A percentile compares a stretch with the other conserved stretches of the same genome.
phyloP scores from a whole-genome alignment of 352 stramenopile genomes.

The Blastocystis sp. region DNA sequence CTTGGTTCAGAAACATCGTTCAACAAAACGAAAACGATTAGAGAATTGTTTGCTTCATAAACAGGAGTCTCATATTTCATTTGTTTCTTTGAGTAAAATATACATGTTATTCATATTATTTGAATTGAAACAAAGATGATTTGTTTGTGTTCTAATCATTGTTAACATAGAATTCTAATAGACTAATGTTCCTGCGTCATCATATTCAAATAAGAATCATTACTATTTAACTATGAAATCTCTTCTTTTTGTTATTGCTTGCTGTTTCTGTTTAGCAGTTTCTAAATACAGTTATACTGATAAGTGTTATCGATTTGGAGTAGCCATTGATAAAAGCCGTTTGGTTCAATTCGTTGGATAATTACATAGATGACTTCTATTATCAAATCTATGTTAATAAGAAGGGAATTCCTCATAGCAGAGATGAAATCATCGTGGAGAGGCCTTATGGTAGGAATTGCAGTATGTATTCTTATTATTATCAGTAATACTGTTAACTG shows the following conservation, averaged over 20 bases:
- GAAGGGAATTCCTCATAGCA: not conserved
- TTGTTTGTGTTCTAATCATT: too few species aligned
- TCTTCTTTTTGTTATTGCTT: too few species aligned
- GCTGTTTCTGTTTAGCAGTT: not conserved
- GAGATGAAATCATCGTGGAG: not conserved
- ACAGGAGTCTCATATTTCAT: too few species aligned
- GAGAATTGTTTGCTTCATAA: not conserved
- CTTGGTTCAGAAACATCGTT: slow-evolving; percentile 48
- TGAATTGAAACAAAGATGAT: too few species aligned
- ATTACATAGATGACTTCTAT: too few species aligned
- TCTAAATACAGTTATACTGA: not conserved
- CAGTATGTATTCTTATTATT: not conserved
- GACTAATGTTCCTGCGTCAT: not conserved
- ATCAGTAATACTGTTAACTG: not conserved
- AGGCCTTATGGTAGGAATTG: not conserved
- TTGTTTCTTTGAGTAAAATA: too few species aligned
- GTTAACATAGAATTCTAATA: too few species aligned
- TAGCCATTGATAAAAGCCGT: too few species aligned
- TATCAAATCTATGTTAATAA: not conserved
- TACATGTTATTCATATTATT: too few species aligned
- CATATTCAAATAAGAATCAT: too few species aligned
- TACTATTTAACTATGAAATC: too few species aligned
- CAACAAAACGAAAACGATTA: not conserved
- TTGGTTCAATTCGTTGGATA: too few species aligned
- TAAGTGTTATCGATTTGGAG: not conserved